phyloP scores from a whole-genome alignment of 2,329 filamentous ascomycete genomes.

The Zymoseptoria passerinii region DNA sequence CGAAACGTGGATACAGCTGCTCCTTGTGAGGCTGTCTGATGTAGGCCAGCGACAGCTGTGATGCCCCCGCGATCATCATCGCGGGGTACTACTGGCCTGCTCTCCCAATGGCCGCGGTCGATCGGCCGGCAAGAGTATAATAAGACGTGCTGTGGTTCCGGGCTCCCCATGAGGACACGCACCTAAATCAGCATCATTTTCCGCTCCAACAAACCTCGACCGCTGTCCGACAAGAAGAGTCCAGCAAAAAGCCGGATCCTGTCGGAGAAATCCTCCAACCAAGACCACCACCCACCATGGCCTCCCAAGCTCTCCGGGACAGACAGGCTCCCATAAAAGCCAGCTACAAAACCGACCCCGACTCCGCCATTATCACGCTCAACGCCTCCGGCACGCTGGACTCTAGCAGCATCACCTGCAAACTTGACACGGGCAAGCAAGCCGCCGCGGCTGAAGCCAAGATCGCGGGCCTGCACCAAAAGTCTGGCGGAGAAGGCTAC shows the following conservation, averaged over 20 bases:
- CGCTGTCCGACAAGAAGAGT: too few species aligned
- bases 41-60: not conserved
- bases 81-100: not conserved
- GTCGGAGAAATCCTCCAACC: not conserved
- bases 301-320: slow-evolving; percentile 33
- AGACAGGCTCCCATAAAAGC: slow-evolving; percentile 44
- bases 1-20: not conserved
- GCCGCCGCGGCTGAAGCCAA: slow-evolving; percentile 34
- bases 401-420: slow-evolving; percentile 40
- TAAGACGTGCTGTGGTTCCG: not conserved
- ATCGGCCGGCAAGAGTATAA: not conserved
- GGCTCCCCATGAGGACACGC: not conserved
- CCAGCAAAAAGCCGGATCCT: too few species aligned
- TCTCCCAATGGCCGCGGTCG: not conserved
- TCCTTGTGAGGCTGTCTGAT: not conserved
- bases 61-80: not conserved
- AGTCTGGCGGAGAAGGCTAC: slow-evolving; percentile 38
- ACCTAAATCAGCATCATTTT: not conserved
- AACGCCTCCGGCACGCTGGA: slow-evolving; percentile 39
- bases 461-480: slow-evolving; percentile 41
- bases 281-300: slow-evolving; percentile 8
- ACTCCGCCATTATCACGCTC: slow-evolving; percentile 40
- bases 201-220: not conserved
- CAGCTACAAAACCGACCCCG: slow-evolving; percentile 37
- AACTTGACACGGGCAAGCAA: slow-evolving; percentile 36